Conservation (phyloP, 352 stramenopile species). For the Phytophthora rubi region DNA sequence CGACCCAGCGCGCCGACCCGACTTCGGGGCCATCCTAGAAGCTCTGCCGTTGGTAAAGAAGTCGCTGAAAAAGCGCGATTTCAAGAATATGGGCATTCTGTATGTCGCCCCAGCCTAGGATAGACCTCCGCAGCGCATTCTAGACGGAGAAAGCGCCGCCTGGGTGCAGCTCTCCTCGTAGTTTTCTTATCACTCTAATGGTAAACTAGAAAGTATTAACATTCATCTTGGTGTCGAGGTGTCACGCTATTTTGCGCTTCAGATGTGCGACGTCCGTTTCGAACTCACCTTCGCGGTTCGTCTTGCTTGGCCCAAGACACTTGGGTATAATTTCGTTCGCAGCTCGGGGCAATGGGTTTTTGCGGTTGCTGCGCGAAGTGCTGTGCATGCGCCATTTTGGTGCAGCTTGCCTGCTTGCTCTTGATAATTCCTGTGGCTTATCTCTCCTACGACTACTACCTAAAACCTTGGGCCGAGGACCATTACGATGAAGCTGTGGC, state of each 20-base stretch:
- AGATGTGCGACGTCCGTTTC: not conserved
- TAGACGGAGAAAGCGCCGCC: slow-evolving; percentile 24
- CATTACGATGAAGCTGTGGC: slow-evolving; percentile 37
- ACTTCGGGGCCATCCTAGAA: slow-evolving; percentile 82
- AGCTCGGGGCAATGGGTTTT: slow-evolving; percentile 4
- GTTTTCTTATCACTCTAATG: slow-evolving; percentile 33
- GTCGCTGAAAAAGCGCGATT: slow-evolving; percentile 87
- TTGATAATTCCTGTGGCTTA: slow-evolving; percentile 45
- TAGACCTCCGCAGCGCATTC: slow-evolving; percentile 9
- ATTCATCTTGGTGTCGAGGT: slow-evolving; percentile 4
- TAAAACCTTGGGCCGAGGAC: slow-evolving; percentile 56
- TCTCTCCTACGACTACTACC: slow-evolving; percentile 50
- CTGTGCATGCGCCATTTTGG: slow-evolving; percentile 34
- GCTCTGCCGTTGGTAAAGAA: slow-evolving; percentile 79
- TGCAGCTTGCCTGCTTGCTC: slow-evolving; percentile 41
- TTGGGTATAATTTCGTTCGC: not conserved
- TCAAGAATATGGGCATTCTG: slow-evolving; percentile 84
- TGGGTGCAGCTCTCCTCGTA: slow-evolving; percentile 17
- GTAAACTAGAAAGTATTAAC: slow-evolving; percentile 48
- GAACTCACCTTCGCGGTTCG: not conserved
- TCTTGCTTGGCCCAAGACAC: not conserved
- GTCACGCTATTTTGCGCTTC: not conserved
- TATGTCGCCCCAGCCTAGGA: slow-evolving; percentile 27
- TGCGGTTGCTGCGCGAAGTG: slow-evolving; percentile 26
- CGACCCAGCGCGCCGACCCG: slow-evolving; percentile 70